Conservation (phyloP, 345 rosid species). For the Cardamine chenopodiifolia region DNA sequence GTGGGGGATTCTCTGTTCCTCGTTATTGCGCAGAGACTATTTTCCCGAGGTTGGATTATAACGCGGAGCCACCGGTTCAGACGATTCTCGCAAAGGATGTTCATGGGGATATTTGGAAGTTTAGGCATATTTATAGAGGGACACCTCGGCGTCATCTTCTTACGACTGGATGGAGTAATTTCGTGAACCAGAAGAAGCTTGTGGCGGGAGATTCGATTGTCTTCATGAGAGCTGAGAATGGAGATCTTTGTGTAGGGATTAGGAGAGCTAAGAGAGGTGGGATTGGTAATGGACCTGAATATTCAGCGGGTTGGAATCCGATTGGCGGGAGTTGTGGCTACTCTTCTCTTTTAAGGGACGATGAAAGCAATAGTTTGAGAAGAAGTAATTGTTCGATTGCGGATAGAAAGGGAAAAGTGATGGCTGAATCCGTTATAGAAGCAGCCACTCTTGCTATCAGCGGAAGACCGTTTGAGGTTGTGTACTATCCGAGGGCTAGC, state of each 20-base stretch:
- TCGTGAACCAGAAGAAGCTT: conserved; percentile 96
- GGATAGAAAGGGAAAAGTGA: conserved; percentile 59
- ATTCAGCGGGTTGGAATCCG: conserved; percentile 71
- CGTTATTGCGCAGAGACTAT: conserved; percentile 98
- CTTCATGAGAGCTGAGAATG: conserved; percentile 79
- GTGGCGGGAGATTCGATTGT: conserved; percentile 96
- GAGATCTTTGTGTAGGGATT: conserved; percentile 93
- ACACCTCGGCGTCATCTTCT: conserved; percentile 94
- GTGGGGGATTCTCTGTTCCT: conserved; percentile 98
- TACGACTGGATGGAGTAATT: conserved; percentile 98
- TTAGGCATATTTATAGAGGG: conserved; percentile 94
- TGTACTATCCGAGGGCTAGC: conserved; percentile 85
- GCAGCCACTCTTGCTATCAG: conserved; percentile 72
- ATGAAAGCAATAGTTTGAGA: conserved; percentile 51
- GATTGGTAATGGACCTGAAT: conserved; percentile 67
- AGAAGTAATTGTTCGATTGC: conserved; percentile 42
- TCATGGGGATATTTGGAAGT: conserved; percentile 86
- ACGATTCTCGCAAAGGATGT: conserved; percentile 90
- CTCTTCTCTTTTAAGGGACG: conserved; percentile 57
- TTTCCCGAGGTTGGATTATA: conserved; percentile 82
- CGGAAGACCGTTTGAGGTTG: conserved; percentile 72
- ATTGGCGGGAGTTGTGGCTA: conserved; percentile 54
- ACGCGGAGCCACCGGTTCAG: conserved; percentile 95
- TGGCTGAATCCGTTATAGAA: conserved; percentile 66
- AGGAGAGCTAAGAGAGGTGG: conserved; percentile 90